Evolutionary conservation across 2,329 filamentous ascomycete species (phyloP).

Genomic region (Verticillium nonalfalfae): DNA sequence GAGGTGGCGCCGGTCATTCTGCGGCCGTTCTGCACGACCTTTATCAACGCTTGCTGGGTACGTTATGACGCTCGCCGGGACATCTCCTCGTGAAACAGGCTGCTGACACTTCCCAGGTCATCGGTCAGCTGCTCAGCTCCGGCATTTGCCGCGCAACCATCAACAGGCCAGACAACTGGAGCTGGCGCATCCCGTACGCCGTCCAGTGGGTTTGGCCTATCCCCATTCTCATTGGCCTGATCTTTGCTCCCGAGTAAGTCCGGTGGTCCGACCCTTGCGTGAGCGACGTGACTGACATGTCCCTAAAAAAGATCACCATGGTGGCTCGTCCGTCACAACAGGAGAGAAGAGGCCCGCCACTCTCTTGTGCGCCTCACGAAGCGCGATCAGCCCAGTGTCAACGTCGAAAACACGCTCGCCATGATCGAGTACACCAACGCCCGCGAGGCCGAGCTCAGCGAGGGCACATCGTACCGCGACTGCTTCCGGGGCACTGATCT

Average conservation of each 20-base stretch:
- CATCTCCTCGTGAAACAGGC: not conserved
- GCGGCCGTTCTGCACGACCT: constrained; percentile 45
- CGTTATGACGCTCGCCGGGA: not conserved
- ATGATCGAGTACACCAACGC: constrained; percentile 50
- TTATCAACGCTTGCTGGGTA: constrained; percentile 49
- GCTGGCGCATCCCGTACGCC: constrained; percentile 42
- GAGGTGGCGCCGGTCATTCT: constrained; percentile 42
- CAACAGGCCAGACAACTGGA: constrained; percentile 33
- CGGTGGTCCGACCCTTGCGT: not conserved
- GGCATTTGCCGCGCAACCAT: constrained; percentile 38
- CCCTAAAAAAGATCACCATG: constrained; percentile 33
- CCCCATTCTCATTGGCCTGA: constrained; percentile 34
- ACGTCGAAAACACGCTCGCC: constrained; percentile 41
- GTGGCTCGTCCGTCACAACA: constrained; percentile 41
- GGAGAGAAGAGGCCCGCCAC: constrained; percentile 31
- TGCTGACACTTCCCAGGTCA: constrained; percentile 30
- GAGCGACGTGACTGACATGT: not conserved
- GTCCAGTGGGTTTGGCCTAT: constrained; percentile 48
- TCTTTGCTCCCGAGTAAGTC: constrained; percentile 37
- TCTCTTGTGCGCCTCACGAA: constrained; percentile 35
- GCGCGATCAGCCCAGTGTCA: constrained; percentile 28
- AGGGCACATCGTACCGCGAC: constrained; percentile 38
- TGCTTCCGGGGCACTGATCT: constrained; percentile 47
- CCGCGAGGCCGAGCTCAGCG: constrained; percentile 34
- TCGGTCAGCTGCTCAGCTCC: constrained; percentile 45